Evolutionary conservation across 768 basidiomycete species (phyloP).

Genomic region (Suillus alpinus): DNA sequence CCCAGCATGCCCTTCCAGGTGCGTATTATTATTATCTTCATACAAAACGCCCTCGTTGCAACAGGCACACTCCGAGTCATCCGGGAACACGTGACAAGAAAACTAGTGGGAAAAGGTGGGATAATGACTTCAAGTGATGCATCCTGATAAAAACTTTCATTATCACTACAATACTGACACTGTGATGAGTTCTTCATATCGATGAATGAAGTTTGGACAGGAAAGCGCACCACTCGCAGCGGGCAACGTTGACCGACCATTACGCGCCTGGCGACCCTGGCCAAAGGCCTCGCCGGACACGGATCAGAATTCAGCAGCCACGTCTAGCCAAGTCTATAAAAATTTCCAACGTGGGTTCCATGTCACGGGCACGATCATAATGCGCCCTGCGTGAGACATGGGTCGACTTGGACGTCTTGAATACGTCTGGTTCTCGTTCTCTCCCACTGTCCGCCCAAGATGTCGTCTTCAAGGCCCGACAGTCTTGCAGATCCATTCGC

Average conservation of each 20-base stretch:
- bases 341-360: not conserved
- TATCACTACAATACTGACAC: not conserved
- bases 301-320: not conserved
- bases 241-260: too few relatives aligned
- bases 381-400: not conserved
- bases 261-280: not conserved
- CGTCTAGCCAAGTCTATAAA: not conserved
- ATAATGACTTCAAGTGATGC: too few relatives aligned
- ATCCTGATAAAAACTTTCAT: too few relatives aligned
- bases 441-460: not conserved
- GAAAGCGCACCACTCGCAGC: not conserved
- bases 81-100: too few relatives aligned
- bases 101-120: too few relatives aligned
- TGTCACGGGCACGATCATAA: not conserved
- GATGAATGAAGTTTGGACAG: not conserved
- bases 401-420: not conserved
- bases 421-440: too few relatives aligned
- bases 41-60: too few relatives aligned
- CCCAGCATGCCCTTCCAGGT: not conserved
- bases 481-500: conserved; percentile 15
- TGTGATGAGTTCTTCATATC: not conserved
- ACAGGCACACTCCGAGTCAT: too few relatives aligned
- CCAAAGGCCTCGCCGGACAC: not conserved
- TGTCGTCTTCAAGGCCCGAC: conserved; percentile 18
- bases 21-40: not conserved